phyloP scores from a whole-genome alignment of 2,329 filamentous ascomycete species.

The Podosphaera xanthii region DNA sequence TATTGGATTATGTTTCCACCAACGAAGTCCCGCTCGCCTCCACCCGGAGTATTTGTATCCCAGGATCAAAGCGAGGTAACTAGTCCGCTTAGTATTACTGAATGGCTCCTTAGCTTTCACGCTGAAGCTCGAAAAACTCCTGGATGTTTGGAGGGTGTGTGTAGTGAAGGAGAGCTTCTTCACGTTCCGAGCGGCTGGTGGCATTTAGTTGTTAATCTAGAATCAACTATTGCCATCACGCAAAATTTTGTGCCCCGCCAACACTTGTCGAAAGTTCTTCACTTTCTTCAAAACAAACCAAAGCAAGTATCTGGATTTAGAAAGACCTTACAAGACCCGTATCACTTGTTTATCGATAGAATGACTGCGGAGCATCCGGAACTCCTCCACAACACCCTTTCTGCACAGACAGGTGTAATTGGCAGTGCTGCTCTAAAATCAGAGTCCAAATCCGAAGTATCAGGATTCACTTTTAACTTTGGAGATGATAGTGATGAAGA shows the following conservation, averaged over 20 bases:
- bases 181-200: conserved; percentile 94
- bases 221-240: conserved; percentile 66
- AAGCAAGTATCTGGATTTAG: conserved; percentile 77
- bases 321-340: conserved; percentile 47
- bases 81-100: conserved; percentile 81
- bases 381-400: conserved; percentile 40
- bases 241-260: conserved; percentile 75
- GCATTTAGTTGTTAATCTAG: conserved; percentile 82
- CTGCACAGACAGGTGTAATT: conserved; percentile 18
- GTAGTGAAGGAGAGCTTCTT: conserved; percentile 60
- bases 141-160: conserved; percentile 71
- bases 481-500: conserved; percentile 30
- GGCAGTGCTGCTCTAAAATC: neutral
- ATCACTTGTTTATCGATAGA: conserved; percentile 48
- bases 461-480: conserved; percentile 41
- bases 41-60: conserved; percentile 78
- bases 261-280: conserved; percentile 51
- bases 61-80: conserved; percentile 83
- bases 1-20: conserved; percentile 98
- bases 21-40: conserved; percentile 25
- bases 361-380: conserved; percentile 41
- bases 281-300: conserved; percentile 59
- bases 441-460: conserved; percentile 11
- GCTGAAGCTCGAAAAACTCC: conserved; percentile 51
- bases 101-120: conserved; percentile 85